Evolutionary conservation across 1,139 yeast species (phyloP).

Genomic region (Spathaspora sp.): DNA sequence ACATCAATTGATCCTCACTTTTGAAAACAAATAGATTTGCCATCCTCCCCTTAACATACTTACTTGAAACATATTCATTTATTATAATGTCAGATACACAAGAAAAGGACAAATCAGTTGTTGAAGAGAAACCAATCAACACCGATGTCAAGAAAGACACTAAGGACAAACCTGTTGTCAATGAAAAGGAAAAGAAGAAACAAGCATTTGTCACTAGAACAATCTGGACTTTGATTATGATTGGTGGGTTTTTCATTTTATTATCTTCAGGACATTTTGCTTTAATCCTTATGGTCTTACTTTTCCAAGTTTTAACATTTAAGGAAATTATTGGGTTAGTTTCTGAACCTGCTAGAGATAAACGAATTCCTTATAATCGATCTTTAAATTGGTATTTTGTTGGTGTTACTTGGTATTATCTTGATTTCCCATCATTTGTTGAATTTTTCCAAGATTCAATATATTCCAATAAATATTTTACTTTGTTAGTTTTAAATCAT

Average conservation of each 20-base stretch:
- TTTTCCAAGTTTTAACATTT: conserved; percentile 80
- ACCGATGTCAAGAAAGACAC: neutral
- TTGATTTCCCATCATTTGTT: conserved; percentile 84
- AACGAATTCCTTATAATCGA: conserved; percentile 77
- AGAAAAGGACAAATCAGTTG: neutral
- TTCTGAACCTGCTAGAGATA: conserved; percentile 78
- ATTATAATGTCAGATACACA: neutral
- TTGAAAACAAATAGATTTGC: neutral
- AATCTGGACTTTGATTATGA: conserved; percentile 95
- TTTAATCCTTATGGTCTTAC: conserved; percentile 67
- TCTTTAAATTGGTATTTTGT: conserved; percentile 89
- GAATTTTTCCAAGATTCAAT: conserved; percentile 52
- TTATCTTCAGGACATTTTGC: conserved; percentile 88
- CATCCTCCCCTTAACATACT: neutral
- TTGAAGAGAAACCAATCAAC: neutral
- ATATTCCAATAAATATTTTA: conserved; percentile 43
- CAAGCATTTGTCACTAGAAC: conserved; percentile 87
- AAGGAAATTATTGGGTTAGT: conserved; percentile 90
- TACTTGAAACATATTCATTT: neutral
- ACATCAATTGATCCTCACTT: neutral
- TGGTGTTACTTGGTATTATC: conserved; percentile 78
- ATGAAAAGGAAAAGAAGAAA: conserved; percentile 58
- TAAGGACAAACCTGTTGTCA: conserved; percentile 9
- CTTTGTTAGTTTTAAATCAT: conserved; percentile 61
- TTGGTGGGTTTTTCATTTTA: conserved; percentile 65